Base-by-base conservation (phyloP, 805 yeast species). In the Starmerella geochares region DNA sequence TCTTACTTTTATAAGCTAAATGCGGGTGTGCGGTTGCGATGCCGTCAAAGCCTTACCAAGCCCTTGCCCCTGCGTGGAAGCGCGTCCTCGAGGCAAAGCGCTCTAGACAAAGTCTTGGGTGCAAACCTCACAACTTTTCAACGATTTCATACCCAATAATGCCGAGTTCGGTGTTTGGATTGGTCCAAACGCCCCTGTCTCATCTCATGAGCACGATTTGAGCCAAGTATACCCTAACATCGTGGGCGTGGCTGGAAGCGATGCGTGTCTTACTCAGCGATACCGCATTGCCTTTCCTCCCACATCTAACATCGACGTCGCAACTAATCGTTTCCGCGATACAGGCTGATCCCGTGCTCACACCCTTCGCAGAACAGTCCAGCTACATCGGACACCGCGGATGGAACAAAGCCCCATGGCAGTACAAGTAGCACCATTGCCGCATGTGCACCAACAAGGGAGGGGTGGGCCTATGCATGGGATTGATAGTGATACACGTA, bases 231-330 rank as follows among this genome's bases (percentile, higher is more conserved):
- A 36, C 44, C 33, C 44, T 40, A 27, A 40, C 44, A 25, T 40
- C 32, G 27, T 17, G 25, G n/a, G 33, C 44, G 33, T 27, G 44
- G 33, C 44, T 25, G 44, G 44, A 40, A 40, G 44, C 44, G 44
- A 40, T 40, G 17, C 44, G 23, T 17, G 20, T 16, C 32, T 40
- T n/a, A 40, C 24, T 40, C 44, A 40, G 31, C 44, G 16, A 19
- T 19, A 25, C 44, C 33, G 44, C 44, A 25, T 40, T 40, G 44
- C 44, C 44, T 24, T 25, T 27, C 23, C 17, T 27, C 44, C 44
- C 27, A 40, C 44, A 27, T 40, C 44, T 40, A 27, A 14, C 41
- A 21, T n/a, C 41, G 41, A 40, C 44, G 44, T 40, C 33, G 44
- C 44, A 40, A 40, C 44, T 27, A 40, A 17, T 25, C 44, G 44